Conservation (phyloP, 2,329 filamentous ascomycete species). For the Pseudopyricularia javanii region DNA sequence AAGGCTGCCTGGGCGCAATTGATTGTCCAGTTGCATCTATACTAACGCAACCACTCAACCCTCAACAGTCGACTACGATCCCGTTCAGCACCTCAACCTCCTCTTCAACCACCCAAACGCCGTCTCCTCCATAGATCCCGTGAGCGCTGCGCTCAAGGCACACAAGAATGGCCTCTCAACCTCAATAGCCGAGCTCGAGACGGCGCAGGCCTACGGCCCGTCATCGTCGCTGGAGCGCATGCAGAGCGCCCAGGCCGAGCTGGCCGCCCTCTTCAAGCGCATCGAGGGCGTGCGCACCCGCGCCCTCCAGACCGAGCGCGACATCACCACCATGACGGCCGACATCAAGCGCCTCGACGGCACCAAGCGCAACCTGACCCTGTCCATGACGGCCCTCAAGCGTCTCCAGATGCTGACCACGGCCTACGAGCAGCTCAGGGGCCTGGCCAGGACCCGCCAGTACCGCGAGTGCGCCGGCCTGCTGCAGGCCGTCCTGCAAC, state of each 20-base stretch:
- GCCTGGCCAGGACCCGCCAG: slow-evolving; percentile 71
- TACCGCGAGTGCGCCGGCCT: slow-evolving; percentile 92
- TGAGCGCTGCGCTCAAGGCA: slow-evolving; percentile 59
- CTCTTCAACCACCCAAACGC: slow-evolving; percentile 86
- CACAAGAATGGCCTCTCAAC: slow-evolving; percentile 75
- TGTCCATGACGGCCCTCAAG: slow-evolving; percentile 97
- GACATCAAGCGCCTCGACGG: slow-evolving; percentile 96
- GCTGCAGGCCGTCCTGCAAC: slow-evolving; percentile 86
- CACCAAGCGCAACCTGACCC: slow-evolving; percentile 90
- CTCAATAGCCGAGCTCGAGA: slow-evolving; percentile 62
- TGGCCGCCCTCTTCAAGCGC: slow-evolving; percentile 81
- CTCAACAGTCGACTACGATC: slow-evolving; percentile 30
- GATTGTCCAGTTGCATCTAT: background rate
- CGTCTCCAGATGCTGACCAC: slow-evolving; percentile 96
- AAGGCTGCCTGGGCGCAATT: background rate
- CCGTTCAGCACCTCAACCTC: slow-evolving; percentile 82
- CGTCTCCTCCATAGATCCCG: slow-evolving; percentile 61
- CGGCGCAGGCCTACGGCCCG: slow-evolving; percentile 73
- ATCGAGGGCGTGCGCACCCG: slow-evolving; percentile 87
- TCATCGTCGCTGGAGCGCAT: slow-evolving; percentile 83
- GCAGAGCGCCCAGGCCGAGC: slow-evolving; percentile 78
- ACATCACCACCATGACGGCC: slow-evolving; percentile 96
- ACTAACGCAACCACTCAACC: background rate
- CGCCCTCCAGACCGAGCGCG: slow-evolving; percentile 83
- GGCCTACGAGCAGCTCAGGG: slow-evolving; percentile 90